Percentiles rank a stretch among this genome's conserved stretches.
These are phyloP conservation scores for Mentha longifolia DNA, from an alignment of 257 asterid species.

Conservation along the genomic window DNA sequence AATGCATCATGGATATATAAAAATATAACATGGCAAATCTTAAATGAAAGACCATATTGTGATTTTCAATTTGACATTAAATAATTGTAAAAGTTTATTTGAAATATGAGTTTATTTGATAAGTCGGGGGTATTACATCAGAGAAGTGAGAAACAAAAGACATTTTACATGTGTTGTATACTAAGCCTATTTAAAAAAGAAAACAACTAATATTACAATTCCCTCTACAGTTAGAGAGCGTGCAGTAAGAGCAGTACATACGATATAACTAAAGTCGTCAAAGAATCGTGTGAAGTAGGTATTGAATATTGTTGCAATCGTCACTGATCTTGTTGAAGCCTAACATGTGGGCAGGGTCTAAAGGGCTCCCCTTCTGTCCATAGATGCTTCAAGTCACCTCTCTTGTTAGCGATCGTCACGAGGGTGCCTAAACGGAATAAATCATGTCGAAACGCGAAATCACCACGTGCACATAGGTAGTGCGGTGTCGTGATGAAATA, in stretches of 20 bases:
- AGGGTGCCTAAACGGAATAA: conserved; percentile 59
- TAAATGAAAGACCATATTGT: too few species aligned
- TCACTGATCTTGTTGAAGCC: conserved; percentile 41
- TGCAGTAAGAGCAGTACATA: background rate
- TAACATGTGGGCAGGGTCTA: conserved; percentile 74
- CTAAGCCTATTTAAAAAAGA: background rate
- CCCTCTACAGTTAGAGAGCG: background rate
- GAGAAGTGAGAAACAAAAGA: too few species aligned
- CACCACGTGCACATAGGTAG: too few species aligned
- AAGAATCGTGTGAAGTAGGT: conserved; percentile 3
- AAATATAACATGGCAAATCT: too few species aligned
- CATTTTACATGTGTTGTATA: too few species aligned
- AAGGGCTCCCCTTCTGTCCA: conserved; percentile 78
- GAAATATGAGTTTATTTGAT: too few species aligned
- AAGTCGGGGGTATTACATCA: too few species aligned
- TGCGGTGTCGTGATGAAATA: background rate
- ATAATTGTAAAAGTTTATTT: too few species aligned
- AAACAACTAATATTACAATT: background rate
- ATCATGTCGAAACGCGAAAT: background rate
- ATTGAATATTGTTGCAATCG: background rate
- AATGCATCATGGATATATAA: too few species aligned
- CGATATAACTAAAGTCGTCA: background rate
- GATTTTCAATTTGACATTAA: too few species aligned
- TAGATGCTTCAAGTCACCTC: conserved; percentile 69
- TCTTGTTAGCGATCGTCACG: conserved; percentile 61